Evolutionary conservation across 768 basidiomycete genomes (phyloP).

Genomic region (Amanita brunnescens): DNA sequence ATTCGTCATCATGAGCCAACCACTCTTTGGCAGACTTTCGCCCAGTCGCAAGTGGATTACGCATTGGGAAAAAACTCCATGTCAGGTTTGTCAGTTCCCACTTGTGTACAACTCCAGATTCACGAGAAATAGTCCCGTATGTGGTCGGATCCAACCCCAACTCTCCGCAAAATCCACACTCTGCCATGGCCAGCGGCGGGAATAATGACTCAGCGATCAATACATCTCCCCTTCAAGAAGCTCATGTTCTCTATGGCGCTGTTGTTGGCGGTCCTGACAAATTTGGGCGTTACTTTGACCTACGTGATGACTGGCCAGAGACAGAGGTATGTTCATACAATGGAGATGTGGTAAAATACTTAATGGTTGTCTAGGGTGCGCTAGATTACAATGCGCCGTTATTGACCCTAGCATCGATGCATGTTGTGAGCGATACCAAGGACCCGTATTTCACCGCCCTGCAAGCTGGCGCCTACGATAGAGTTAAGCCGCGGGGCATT

Average conservation of each 20-base stretch:
- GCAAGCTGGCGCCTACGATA: constrained; percentile 56
- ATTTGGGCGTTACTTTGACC: constrained; percentile 72
- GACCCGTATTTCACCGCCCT: constrained; percentile 78
- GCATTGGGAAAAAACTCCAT: constrained; percentile 84
- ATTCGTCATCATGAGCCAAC: not conserved
- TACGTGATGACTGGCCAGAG: constrained; percentile 84
- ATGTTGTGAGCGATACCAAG: constrained; percentile 51
- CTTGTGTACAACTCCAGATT: not conserved
- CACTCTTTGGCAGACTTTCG: constrained; percentile 44
- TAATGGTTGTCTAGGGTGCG: constrained; percentile 40
- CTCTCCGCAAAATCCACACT: constrained; percentile 85
- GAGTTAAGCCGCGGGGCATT: constrained; percentile 50
- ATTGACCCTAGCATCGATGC: constrained; percentile 76
- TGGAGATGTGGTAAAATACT: not conserved
- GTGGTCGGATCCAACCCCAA: constrained; percentile 87
- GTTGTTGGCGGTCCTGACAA: constrained; percentile 82
- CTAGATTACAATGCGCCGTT: constrained; percentile 87
- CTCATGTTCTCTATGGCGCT: constrained; percentile 78
- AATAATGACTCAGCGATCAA: constrained; percentile 60
- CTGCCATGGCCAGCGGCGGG: constrained; percentile 82
- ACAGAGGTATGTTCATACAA: constrained; percentile 50
- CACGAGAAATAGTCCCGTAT: constrained; percentile 50
- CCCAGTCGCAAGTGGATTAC: constrained; percentile 73
- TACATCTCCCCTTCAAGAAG: constrained; percentile 60
- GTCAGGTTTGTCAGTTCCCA: constrained; percentile 42